phyloP scores from a whole-genome alignment of 2,329 filamentous ascomycete species.

The Aureobasidium uvarum region DNA sequence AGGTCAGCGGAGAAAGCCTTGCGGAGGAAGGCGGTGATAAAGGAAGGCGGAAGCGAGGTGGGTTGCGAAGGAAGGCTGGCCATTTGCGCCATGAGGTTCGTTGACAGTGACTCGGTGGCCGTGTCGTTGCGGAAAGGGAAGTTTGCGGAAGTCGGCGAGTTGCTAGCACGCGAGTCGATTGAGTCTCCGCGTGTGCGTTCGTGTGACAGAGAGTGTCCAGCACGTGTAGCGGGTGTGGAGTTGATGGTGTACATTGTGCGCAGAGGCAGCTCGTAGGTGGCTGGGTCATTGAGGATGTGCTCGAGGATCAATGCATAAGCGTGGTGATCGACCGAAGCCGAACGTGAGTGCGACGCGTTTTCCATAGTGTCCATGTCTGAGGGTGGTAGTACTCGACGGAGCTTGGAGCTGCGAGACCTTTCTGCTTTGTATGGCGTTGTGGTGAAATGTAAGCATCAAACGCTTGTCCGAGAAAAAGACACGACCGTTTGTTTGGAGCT shows the following conservation, averaged over 20 bases:
- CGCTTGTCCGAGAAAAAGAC: constrained; percentile 22
- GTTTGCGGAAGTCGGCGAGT: constrained; percentile 40
- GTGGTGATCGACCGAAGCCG: constrained; percentile 35
- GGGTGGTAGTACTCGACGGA: constrained; percentile 2
- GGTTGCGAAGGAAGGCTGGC: constrained; percentile 59
- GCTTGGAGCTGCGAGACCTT: not conserved
- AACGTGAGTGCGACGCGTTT: constrained; percentile 33
- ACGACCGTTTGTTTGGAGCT: constrained; percentile 12
- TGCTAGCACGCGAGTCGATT: constrained; percentile 31
- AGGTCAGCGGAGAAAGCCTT: constrained; percentile 58
- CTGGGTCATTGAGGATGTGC: constrained; percentile 60
- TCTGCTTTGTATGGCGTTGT: constrained; percentile 17
- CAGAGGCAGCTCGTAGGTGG: constrained; percentile 63
- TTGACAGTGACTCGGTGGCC: constrained; percentile 49
- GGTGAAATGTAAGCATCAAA: constrained; percentile 1
- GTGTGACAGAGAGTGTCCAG: constrained; percentile 35
- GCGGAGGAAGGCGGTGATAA: constrained; percentile 61
- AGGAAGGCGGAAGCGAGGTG: constrained; percentile 60
- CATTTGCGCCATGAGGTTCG: constrained; percentile 56
- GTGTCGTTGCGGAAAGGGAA: constrained; percentile 34
- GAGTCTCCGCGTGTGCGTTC: constrained; percentile 15
- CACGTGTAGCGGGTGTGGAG: constrained; percentile 49
- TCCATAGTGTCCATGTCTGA: constrained; percentile 22
- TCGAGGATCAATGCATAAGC: constrained; percentile 52
- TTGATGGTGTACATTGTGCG: constrained; percentile 68